phyloP scores from a whole-genome alignment of 352 stramenopile genomes.

The Saprolegnia diclina region DNA sequence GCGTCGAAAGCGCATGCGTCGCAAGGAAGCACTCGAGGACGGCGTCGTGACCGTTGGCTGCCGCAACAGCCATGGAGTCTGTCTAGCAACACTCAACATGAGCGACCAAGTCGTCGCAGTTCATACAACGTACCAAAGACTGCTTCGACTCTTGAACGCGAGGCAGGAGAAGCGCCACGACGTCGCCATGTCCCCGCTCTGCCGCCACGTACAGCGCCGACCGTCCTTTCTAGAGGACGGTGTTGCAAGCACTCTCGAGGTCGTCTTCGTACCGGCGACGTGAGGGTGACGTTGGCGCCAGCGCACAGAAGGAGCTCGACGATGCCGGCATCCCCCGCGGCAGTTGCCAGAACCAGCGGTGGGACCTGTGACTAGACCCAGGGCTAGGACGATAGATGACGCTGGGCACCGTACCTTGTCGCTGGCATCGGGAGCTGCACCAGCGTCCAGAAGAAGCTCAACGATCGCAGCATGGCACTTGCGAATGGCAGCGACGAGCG shows the following conservation, averaged over 20 bases:
- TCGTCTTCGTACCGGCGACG: no score
- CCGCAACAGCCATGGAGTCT: neutral
- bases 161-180: neutral
- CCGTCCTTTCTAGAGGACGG: neutral
- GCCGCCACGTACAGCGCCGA: constrained; percentile 2
- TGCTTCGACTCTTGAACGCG: neutral
- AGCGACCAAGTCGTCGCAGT: neutral
- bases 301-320: neutral
- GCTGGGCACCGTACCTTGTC: neutral
- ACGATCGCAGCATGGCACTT: neutral
- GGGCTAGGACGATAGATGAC: no score
- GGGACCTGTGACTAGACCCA: neutral
- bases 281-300: neutral
- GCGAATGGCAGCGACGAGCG: neutral
- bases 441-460: neutral
- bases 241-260: no score
- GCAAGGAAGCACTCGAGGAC: neutral
- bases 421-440: neutral
- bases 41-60: neutral
- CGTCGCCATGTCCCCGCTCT: neutral
- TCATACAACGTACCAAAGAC: neutral
- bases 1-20: neutral
- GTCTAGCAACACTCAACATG: neutral
- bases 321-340: neutral
- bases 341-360: neutral